phyloP scores from a whole-genome alignment of 2,329 filamentous ascomycete genomes.

The Cordyceps fumosorosea region DNA sequence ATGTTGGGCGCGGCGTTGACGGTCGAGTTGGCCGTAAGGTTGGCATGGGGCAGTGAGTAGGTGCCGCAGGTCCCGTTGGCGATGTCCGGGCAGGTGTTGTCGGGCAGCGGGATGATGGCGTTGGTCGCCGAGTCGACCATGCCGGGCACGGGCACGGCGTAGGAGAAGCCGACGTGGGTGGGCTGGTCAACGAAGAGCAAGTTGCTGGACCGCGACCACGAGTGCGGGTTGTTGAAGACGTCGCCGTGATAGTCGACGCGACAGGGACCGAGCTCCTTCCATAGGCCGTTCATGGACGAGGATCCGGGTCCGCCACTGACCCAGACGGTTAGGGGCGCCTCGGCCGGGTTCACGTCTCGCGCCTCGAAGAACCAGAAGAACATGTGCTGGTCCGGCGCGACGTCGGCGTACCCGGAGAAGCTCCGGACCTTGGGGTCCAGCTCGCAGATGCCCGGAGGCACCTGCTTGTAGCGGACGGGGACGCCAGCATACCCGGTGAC shows the following conservation, averaged over 20 bases:
- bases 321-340: constrained; percentile 42
- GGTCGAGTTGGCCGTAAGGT: constrained; percentile 4
- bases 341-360: constrained; percentile 18
- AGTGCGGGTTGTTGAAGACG: constrained; percentile 52
- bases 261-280: constrained; percentile 24
- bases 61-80: constrained; percentile 30
- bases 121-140: background rate
- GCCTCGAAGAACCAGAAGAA: constrained; percentile 27
- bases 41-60: constrained; percentile 16
- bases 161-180: constrained; percentile 61
- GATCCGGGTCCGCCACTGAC: constrained; percentile 54
- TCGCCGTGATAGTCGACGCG: constrained; percentile 41
- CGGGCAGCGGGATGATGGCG: background rate
- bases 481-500: constrained; percentile 17
- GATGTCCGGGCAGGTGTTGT: constrained; percentile 24
- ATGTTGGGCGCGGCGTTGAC: constrained; percentile 41
- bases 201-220: constrained; percentile 51
- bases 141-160: constrained; percentile 50
- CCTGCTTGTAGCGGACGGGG: constrained; percentile 18
- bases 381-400: constrained; percentile 8
- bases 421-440: constrained; percentile 18
- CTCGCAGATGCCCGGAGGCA: constrained; percentile 40
- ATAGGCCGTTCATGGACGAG: constrained; percentile 19
- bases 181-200: constrained; percentile 54
- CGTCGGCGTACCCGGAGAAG: constrained; percentile 50